Evolutionary conservation across 2,329 filamentous ascomycete species (phyloP).

Genomic region (Fusarium sp.): DNA sequence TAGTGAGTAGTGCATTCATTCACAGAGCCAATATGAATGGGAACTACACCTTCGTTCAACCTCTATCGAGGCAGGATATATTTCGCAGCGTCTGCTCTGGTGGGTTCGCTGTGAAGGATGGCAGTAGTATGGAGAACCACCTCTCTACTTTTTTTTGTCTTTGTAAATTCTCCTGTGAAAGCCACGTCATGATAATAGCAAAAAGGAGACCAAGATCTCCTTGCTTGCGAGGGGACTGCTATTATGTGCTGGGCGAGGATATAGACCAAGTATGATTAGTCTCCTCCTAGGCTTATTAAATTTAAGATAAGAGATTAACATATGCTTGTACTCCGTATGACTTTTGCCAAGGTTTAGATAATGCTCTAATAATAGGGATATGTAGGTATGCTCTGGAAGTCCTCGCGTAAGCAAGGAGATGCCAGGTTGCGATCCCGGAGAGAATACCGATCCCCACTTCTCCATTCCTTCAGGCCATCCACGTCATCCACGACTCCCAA

Average conservation of each 20-base stretch:
- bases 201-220: neutral
- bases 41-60: neutral
- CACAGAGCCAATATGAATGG: neutral
- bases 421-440: neutral
- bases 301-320: no score
- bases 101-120: neutral
- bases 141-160: neutral
- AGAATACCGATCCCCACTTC: neutral
- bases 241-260: no score
- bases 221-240: no score
- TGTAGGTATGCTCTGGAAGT: no score
- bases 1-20: neutral
- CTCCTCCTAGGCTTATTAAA: no score
- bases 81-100: neutral
- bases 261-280: no score
- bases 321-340: no score
- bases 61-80: neutral
- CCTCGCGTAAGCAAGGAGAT: neutral
- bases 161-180: neutral
- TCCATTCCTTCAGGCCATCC: neutral
- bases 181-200: neutral
- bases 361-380: no score
- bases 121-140: neutral
- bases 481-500: neutral
- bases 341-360: no score